These are phyloP conservation scores for Capsella rubella DNA, from an alignment of 441 rosid species.

Conservation along the genomic window DNA sequence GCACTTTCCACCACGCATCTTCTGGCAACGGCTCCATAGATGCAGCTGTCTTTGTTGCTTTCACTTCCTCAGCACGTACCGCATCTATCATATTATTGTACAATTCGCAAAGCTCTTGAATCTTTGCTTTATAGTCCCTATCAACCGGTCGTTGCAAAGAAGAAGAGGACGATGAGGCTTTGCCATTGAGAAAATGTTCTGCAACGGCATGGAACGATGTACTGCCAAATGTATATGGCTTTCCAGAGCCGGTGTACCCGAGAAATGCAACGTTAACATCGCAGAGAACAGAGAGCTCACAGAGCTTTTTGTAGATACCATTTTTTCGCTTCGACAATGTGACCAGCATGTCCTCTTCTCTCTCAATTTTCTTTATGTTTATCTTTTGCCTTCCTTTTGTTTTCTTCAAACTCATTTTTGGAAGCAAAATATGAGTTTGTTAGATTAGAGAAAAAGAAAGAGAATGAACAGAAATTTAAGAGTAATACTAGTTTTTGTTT, in stretches of 20 bases:
- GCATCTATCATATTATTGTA: constrained; percentile 3
- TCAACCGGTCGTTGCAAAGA: neutral
- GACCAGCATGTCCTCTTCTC: constrained; percentile 17
- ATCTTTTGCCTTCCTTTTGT: constrained; percentile 43
- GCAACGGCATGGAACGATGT: constrained; percentile 31
- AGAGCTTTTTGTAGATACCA: constrained; percentile 33
- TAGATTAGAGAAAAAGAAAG: neutral
- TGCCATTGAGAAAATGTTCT: constrained; percentile 1
- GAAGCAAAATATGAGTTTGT: neutral
- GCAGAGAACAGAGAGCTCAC: constrained; percentile 30
- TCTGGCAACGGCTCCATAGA: neutral
- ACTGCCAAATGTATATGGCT: constrained; percentile 36
- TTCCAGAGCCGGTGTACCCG: constrained; percentile 21
- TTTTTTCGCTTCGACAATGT: constrained; percentile 35
- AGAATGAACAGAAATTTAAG: neutral
- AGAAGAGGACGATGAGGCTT: neutral
- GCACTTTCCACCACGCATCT: constrained; percentile 30
- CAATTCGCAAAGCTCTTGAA: constrained; percentile 21
- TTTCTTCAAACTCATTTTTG: constrained; percentile 10
- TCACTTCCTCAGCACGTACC: constrained; percentile 8
- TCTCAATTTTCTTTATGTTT: constrained; percentile 21
- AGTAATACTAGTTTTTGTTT: neutral
- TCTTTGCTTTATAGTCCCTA: neutral
- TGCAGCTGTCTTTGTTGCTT: neutral
- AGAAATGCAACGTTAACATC: constrained; percentile 30